Conservation (phyloP, 208 protist species). For the Phytomonas francai region DNA sequence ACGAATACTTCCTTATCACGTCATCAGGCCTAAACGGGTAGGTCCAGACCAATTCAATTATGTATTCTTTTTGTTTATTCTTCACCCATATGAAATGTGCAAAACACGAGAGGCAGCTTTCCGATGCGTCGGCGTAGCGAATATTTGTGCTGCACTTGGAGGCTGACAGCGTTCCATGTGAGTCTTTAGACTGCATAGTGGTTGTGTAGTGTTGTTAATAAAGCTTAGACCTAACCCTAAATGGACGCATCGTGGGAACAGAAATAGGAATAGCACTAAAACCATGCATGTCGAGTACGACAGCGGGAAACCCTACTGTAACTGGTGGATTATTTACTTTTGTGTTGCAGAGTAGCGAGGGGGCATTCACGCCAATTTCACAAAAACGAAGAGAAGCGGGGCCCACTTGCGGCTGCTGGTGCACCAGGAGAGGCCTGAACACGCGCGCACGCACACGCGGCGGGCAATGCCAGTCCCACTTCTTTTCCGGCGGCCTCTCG, state of each 20-base stretch:
- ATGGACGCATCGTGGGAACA: background rate
- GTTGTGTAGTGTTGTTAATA: background rate
- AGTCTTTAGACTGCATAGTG: background rate
- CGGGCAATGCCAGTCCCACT: constrained; percentile 28
- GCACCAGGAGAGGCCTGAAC: background rate
- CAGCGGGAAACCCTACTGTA: background rate
- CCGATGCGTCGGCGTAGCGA: background rate
- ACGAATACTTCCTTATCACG: background rate
- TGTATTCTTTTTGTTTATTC: background rate
- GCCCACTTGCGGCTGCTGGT: background rate
- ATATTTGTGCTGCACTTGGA: background rate
- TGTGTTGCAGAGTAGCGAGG: background rate
- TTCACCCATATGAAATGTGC: background rate
- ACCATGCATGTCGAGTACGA: background rate
- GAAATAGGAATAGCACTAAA: background rate
- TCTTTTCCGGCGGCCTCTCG: constrained; percentile 42
- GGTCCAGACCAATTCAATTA: background rate
- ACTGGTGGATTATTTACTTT: background rate
- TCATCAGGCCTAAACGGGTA: background rate
- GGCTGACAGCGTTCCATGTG: background rate
- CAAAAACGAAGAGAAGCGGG: background rate
- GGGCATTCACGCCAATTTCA: background rate
- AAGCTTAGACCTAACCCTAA: background rate
- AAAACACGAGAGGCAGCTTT: background rate
- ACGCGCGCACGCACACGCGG: background rate